Evolutionary conservation across 2,329 filamentous ascomycete species (phyloP), one percentile per base, ranked within the genome.

Genomic region (Claviceps purpurea): DNA sequence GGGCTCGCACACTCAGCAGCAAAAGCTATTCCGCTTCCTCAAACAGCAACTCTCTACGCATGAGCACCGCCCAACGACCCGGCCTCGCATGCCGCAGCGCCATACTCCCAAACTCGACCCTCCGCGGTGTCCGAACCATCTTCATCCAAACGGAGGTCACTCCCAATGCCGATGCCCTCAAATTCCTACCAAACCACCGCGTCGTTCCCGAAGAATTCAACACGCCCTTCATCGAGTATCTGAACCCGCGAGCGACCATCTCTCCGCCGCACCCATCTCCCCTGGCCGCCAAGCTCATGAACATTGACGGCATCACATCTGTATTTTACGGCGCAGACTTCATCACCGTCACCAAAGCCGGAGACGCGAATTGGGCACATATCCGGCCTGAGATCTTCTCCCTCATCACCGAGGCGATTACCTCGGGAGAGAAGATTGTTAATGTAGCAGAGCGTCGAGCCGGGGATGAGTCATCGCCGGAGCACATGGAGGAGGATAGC

Each of bases 101-200:
- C 16, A 30, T 30, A 14, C 30, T 26, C 50, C 54, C 42, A 55
- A 52, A 45, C 52, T 46, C 50, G 51, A 50, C 22, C 55, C 51
- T 50, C 56, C 46, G 51, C 51, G 70, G 71, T 49, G 66, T 66
- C 54, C 84, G 91, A 57, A 89, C 82, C 24, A 95, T 98, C 68
- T 98, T 97, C 74, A 98, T 98, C 64, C 93, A 98, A 71, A 97
- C 91, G 5, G 91, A 97, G 65, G 80, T 78, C 58, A 98, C 93
- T 1, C 93, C 93, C 26, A 98, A 98, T 70, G 76, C 82, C n/a
- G 89, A 97, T 72, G 90, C 89, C 38, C 78, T 97, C 63, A 98
- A 98, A 72, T 98, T 98, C 71, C 79, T 94, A 41, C 93, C 93
- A 2, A 95, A 96, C 70, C 83, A 89, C 68, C 80, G 79, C 41